A percentile compares a stretch with the other conserved stretches of the same genome.
phyloP scores from a whole-genome alignment of 1,284 basidiomycete genomes.

The Ustilago bromivora region DNA sequence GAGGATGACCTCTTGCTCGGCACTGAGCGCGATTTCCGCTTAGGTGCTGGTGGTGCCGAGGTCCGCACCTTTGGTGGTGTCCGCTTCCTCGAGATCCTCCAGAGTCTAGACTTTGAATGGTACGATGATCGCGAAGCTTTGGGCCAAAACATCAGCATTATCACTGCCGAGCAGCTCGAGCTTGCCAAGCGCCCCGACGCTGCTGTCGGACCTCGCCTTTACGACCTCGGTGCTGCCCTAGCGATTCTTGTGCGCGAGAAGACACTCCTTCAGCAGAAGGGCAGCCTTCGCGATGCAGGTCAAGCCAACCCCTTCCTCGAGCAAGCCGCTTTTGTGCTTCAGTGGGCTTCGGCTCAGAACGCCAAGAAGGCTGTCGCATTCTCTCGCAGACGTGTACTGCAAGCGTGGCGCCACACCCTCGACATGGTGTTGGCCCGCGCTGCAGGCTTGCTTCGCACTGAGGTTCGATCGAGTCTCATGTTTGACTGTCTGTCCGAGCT shows the following conservation, averaged over 20 bases:
- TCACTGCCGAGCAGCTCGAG: conserved; percentile 74
- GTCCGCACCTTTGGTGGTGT: conserved; percentile 74
- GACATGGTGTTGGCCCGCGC: conserved; percentile 63
- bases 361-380: conserved; percentile 59
- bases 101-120: conserved; percentile 89
- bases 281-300: conserved; percentile 49
- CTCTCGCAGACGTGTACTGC: conserved; percentile 55
- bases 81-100: conserved; percentile 88
- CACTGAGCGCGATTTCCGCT: conserved; percentile 45
- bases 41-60: conserved; percentile 39
- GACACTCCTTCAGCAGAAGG: conserved; percentile 54
- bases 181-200: conserved; percentile 81
- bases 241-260: conserved; percentile 52
- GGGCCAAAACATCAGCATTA: conserved; percentile 76
- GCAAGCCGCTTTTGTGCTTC: conserved; percentile 58
- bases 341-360: conserved; percentile 64
- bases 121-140: conserved; percentile 74
- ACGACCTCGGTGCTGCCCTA: conserved; percentile 80
- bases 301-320: conserved; percentile 57
- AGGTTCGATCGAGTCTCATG: conserved; percentile 56
- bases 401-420: conserved; percentile 64
- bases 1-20: conserved; percentile 48
- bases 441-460: conserved; percentile 56
- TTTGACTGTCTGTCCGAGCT: conserved; percentile 64
- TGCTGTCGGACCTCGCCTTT: conserved; percentile 79